Conservation (phyloP, 805 yeast species). For the Alloascoidea africana region DNA sequence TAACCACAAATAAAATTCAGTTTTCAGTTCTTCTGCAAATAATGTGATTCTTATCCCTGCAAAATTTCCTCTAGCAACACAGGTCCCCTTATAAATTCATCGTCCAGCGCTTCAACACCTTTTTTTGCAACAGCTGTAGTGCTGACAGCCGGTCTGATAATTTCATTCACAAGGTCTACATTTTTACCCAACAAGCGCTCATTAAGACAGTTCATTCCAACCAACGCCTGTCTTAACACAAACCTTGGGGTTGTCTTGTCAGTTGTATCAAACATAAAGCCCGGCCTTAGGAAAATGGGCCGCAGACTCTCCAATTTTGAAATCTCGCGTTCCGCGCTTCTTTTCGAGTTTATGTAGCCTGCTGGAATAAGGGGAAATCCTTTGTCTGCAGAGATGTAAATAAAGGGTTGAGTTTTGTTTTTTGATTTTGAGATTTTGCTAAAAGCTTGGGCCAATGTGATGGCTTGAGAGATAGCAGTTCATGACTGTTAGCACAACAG, state of each 20-base stretch:
- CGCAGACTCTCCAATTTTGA: constrained; percentile 31
- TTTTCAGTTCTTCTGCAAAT: too few relatives aligned
- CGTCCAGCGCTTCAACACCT: constrained; percentile 37
- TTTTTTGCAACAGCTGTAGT: constrained; percentile 55
- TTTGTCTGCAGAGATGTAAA: constrained; percentile 70
- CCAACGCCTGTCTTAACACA: constrained; percentile 27
- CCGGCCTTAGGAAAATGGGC: constrained; percentile 61
- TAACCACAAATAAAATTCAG: too few relatives aligned
- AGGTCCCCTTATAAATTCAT: constrained; percentile 36
- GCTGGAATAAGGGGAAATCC: constrained; percentile 53
- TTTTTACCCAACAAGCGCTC: constrained; percentile 22
- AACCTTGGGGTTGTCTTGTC: constrained; percentile 19
- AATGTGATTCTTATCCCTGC: not conserved
- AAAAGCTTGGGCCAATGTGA: not conserved
- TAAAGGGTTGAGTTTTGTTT: constrained; percentile 26
- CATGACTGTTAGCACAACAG: not conserved
- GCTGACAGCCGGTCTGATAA: constrained; percentile 47
- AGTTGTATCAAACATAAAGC: constrained; percentile 58
- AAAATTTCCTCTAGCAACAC: constrained; percentile 37
- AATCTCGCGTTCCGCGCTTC: constrained; percentile 58
- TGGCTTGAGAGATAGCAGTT: not conserved
- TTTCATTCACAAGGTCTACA: constrained; percentile 24
- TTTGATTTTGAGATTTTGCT: not conserved
- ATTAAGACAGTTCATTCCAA: constrained; percentile 28
- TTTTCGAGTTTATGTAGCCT: constrained; percentile 61